Conservation (phyloP, 2,329 filamentous ascomycete genomes). For the Emydomyces testavorans region DNA sequence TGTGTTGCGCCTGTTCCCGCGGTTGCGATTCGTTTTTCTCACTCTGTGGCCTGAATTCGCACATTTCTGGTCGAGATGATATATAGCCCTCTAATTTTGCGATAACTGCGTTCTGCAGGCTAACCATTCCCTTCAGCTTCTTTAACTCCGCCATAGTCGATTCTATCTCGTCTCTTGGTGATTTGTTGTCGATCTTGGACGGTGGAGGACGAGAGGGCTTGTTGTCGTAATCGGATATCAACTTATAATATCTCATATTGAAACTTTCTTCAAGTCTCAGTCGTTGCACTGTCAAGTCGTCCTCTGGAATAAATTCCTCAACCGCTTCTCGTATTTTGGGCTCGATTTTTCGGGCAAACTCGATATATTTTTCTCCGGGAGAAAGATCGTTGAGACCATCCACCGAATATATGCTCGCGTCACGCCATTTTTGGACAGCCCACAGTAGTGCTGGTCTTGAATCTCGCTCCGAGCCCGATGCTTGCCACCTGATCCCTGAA, state of each 20-base stretch:
- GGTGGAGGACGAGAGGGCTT: background rate
- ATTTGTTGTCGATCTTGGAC: background rate
- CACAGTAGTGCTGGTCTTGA: conserved; percentile 7
- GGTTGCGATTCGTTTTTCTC: background rate
- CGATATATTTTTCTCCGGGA: conserved; percentile 26
- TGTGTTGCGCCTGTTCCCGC: background rate
- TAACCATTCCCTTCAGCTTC: conserved; percentile 6
- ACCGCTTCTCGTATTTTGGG: conserved; percentile 18
- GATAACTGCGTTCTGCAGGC: conserved; percentile 3
- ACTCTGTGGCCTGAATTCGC: background rate
- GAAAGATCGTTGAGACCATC: conserved; percentile 17
- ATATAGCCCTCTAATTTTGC: conserved; percentile 5
- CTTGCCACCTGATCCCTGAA: conserved; percentile 23
- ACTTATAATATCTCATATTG: conserved; percentile 10
- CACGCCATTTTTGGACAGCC: conserved; percentile 11
- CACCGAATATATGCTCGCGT: conserved; percentile 9
- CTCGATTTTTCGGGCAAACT: conserved; percentile 25
- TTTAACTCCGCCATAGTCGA: conserved; percentile 6
- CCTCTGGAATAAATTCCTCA: conserved; percentile 9
- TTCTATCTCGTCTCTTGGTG: background rate
- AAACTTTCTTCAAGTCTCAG: conserved; percentile 8
- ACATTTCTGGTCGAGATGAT: background rate
- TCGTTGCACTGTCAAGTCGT: conserved; percentile 9
- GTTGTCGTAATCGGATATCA: conserved; percentile 2
- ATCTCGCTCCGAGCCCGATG: background rate